Evolutionary conservation across 352 stramenopile species (phyloP).

Genomic region (Globisporangium takayamanum): DNA sequence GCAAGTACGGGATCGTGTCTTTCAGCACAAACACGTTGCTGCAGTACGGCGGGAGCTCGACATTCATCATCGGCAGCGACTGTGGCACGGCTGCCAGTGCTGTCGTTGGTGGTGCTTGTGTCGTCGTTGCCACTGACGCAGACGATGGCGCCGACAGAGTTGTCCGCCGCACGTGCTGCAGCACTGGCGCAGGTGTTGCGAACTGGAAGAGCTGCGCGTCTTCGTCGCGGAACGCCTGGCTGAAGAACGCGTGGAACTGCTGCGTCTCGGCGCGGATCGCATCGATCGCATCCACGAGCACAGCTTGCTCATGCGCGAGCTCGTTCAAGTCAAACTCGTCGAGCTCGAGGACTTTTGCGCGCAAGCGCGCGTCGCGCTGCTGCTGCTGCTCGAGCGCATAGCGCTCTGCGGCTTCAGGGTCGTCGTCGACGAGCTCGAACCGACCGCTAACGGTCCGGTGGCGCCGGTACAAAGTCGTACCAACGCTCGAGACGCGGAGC

Average conservation of each 20-base stretch:
- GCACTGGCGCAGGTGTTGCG: slow-evolving; percentile 16
- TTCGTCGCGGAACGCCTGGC: slow-evolving; percentile 47
- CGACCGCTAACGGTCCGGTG: slow-evolving; percentile 18
- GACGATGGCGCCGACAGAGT: slow-evolving; percentile 19
- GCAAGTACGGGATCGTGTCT: slow-evolving; percentile 65
- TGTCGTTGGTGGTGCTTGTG: slow-evolving; percentile 7
- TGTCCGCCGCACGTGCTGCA: slow-evolving; percentile 18
- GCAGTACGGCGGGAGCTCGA: slow-evolving; percentile 64
- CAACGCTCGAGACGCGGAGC: slow-evolving; percentile 3
- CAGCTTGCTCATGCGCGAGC: slow-evolving; percentile 46
- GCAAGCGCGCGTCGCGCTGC: slow-evolving; percentile 39
- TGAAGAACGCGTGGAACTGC: slow-evolving; percentile 50
- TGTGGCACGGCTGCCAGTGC: slow-evolving; percentile 17
- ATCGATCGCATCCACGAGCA: slow-evolving; percentile 44
- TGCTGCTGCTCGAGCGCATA: slow-evolving; percentile 34
- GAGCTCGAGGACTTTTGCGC: slow-evolving; percentile 45
- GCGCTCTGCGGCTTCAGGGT: neutral
- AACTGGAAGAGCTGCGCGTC: slow-evolving; percentile 20
- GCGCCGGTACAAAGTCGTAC: slow-evolving; percentile 10
- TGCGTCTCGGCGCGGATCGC: slow-evolving; percentile 60
- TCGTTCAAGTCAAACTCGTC: slow-evolving; percentile 61
- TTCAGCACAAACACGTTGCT: slow-evolving; percentile 74
- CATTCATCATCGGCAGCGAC: slow-evolving; percentile 16
- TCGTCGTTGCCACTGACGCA: slow-evolving; percentile 10
- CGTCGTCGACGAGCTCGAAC: slow-evolving; percentile 54